Conservation (phyloP, 495 filamentous ascomycete genomes). For the Extremus antarcticus region DNA sequence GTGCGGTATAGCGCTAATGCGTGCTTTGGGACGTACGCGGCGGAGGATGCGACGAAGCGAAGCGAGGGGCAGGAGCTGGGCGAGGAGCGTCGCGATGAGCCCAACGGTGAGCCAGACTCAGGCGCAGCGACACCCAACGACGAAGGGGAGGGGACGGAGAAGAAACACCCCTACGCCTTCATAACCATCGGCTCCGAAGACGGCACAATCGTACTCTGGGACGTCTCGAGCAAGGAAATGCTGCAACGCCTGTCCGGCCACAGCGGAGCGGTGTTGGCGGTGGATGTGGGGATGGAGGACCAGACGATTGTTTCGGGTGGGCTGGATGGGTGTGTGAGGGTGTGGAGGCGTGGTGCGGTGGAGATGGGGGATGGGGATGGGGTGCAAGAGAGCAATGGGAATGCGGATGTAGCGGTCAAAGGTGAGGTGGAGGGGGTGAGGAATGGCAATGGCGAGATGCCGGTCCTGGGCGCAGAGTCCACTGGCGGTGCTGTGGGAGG, state of each 20-base stretch:
- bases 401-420: neutral
- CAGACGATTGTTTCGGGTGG: slow-evolving; percentile 37
- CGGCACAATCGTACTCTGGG: slow-evolving; percentile 77
- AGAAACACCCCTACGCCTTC: slow-evolving; percentile 40
- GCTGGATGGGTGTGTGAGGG: slow-evolving; percentile 18
- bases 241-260: slow-evolving; percentile 64
- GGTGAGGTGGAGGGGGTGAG: too few species aligned
- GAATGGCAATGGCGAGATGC: neutral
- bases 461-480: neutral
- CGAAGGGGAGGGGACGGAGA: slow-evolving; percentile 4
- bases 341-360: slow-evolving; percentile 16
- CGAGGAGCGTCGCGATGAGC: too few species aligned
- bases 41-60: slow-evolving; percentile 13
- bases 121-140: too few species aligned
- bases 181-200: slow-evolving; percentile 80
- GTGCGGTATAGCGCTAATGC: slow-evolving; percentile 71
- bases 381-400: neutral
- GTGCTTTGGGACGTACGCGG: slow-evolving; percentile 60
- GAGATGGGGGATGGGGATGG: neutral
- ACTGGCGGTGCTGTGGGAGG: neutral
- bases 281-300: slow-evolving; percentile 50
- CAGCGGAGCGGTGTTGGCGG: slow-evolving; percentile 70
- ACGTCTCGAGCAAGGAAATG: slow-evolving; percentile 71
- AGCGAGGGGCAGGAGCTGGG: neutral
- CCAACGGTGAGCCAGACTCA: neutral